Conservation (phyloP, 2,329 filamentous ascomycete genomes). For the Ciborinia camelliae region DNA sequence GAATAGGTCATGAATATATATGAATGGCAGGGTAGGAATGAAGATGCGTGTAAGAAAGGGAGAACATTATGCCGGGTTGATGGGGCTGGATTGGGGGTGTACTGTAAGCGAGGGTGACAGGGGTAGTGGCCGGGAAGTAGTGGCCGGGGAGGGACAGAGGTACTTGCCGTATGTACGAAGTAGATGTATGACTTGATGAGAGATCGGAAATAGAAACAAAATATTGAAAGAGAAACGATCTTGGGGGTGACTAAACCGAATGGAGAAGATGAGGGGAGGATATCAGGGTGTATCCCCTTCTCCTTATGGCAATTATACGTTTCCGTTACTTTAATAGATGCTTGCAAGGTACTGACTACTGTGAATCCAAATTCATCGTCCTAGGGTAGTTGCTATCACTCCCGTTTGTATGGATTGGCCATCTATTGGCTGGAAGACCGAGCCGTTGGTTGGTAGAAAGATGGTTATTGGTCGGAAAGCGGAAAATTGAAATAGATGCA, state of each 20-base stretch:
- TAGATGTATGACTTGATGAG: constrained; percentile 8
- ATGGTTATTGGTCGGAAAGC: constrained; percentile 1
- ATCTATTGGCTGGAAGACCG: constrained; percentile 13
- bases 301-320: constrained; percentile 2
- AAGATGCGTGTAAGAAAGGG: constrained; percentile 17
- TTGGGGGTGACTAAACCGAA: not conserved
- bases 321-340: not conserved
- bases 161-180: constrained; percentile 11
- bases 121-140: not conserved
- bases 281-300: not conserved
- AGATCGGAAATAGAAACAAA: not conserved
- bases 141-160: not conserved
- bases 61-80: constrained; percentile 16
- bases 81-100: constrained; percentile 6
- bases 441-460: not conserved
- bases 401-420: constrained; percentile 2
- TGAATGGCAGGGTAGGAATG: not conserved
- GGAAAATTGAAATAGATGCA: not conserved
- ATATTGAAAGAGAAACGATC: not conserved
- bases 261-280: not conserved
- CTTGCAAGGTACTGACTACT: not conserved
- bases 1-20: not conserved
- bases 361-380: too few relatives aligned
- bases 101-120: constrained; percentile 4
- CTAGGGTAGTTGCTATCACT: too few relatives aligned